Evolutionary conservation across 1,284 basidiomycete species (phyloP).

Genomic region (Sporisorium graminicola): DNA sequence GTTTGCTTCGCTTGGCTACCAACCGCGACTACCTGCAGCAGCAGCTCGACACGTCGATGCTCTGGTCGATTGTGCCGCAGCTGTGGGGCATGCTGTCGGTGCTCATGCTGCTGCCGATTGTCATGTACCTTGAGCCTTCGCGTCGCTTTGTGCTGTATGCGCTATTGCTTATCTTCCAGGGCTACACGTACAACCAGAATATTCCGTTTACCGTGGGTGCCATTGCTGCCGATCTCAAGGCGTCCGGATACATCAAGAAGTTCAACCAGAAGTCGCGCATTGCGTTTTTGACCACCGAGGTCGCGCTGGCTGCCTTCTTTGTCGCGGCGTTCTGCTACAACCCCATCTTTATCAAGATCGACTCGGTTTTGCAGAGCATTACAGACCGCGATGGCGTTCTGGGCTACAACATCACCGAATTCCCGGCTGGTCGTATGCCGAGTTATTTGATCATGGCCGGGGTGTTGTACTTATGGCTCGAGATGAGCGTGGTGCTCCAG

Average conservation of each 20-base stretch:
- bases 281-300: slow-evolving; percentile 67
- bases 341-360: slow-evolving; percentile 65
- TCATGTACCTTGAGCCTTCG: slow-evolving; percentile 67
- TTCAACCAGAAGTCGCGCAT: slow-evolving; percentile 70
- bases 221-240: slow-evolving; percentile 69
- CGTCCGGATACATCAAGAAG: slow-evolving; percentile 70
- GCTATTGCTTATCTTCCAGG: slow-evolving; percentile 53
- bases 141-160: slow-evolving; percentile 69
- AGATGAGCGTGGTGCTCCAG: slow-evolving; percentile 70
- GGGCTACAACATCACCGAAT: slow-evolving; percentile 59
- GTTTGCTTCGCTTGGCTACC: slow-evolving; percentile 70
- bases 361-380: slow-evolving; percentile 63
- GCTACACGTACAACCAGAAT: slow-evolving; percentile 30
- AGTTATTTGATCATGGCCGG: slow-evolving; percentile 52
- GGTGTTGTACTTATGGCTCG: slow-evolving; percentile 69
- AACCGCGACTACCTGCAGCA: slow-evolving; percentile 70
- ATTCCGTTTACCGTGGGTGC: slow-evolving; percentile 69
- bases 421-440: slow-evolving; percentile 44
- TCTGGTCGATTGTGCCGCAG: slow-evolving; percentile 71
- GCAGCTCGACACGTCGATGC: slow-evolving; percentile 69
- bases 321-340: slow-evolving; percentile 68
- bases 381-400: slow-evolving; percentile 69
- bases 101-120: slow-evolving; percentile 70
- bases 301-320: slow-evolving; percentile 66
- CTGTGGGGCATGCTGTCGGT: slow-evolving; percentile 71